Evolutionary conservation across 2,329 filamentous ascomycete species (phyloP), one percentile per base, ranked within the genome.

Genomic region (Lithohypha guttulata): DNA sequence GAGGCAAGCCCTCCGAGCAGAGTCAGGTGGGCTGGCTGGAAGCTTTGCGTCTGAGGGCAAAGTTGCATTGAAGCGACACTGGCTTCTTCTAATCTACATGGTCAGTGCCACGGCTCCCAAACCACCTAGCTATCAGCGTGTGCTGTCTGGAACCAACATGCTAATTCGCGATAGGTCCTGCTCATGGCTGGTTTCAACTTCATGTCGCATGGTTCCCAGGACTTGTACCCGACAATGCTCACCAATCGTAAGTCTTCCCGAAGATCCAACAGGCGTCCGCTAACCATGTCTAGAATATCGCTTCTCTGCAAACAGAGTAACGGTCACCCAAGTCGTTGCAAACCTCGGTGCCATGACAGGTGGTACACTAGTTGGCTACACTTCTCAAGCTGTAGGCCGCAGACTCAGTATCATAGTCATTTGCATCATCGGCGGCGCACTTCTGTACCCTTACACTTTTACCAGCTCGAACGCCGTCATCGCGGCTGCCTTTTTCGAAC

Each of bases 131-230:
- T n/a, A n/a, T n/a, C n/a, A n/a, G n/a, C n/a, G n/a, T n/a, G n/a
- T n/a, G n/a, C n/a, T n/a, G n/a, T n/a, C n/a, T n/a, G n/a, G n/a
- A n/a, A n/a, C n/a, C n/a, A n/a, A n/a, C n/a, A n/a, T n/a, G n/a
- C n/a, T n/a, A n/a, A n/a, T n/a, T n/a, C n/a, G n/a, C n/a, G 83
- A n/a, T n/a, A n/a, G n/a, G n/a, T 93, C 5, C 65, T 93, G 14
- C 67, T 93, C 26, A 93, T 93, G 84, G 80, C 84, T 2, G 84
- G 84, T 3, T 91, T 93, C 67, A 93, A 93, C 62, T 93, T 91
- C 56, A 86, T 91, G 81, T 82, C 78, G 13, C 83, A 87, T 55
- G 82, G 82, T 39, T 81, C 75, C 15, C 77, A 81, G 52, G 75
- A 80, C 57, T 58, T 77, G 2, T 79, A 77, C 47, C 73, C 71